A percentile compares a stretch with the other conserved stretches of the same genome.
Conservation (phyloP, 805 yeast genomes). For the Candida jianshihensis region DNA sequence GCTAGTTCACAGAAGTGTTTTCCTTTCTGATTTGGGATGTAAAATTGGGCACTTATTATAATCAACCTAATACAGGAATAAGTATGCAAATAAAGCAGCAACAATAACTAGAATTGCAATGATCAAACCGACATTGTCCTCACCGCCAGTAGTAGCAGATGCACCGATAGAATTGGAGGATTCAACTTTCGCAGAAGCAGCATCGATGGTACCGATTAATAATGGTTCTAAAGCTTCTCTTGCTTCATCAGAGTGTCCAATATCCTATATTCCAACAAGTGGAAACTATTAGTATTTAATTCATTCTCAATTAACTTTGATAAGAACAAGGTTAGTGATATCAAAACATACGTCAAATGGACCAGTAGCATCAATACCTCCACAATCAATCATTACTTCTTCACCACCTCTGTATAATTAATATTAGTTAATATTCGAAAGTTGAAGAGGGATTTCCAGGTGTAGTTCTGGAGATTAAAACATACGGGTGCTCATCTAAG, state of each 20-base stretch:
- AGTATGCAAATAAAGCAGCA: slow-evolving; percentile 17
- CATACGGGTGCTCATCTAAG: slow-evolving; percentile 51
- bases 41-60: too few relatives aligned
- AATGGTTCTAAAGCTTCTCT: slow-evolving; percentile 63
- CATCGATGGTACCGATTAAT: slow-evolving; percentile 75
- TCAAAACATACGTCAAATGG: slow-evolving; percentile 53
- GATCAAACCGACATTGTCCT: slow-evolving; percentile 18
- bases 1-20: too few relatives aligned
- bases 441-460: too few relatives aligned
- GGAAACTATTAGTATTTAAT: neutral
- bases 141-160: slow-evolving; percentile 21
- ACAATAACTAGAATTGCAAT: slow-evolving; percentile 15
- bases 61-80: too few relatives aligned
- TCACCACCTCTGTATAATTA: slow-evolving; percentile 54
- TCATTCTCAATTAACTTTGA: too few relatives aligned
- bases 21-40: too few relatives aligned
- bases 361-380: slow-evolving; percentile 79
- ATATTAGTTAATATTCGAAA: slow-evolving; percentile 25
- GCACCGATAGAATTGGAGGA: slow-evolving; percentile 12
- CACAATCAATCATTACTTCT: slow-evolving; percentile 75
- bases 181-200: slow-evolving; percentile 36
- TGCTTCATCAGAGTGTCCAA: slow-evolving; percentile 98
- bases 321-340: too few relatives aligned
- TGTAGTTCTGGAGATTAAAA: slow-evolving; percentile 19
- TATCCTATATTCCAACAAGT: slow-evolving; percentile 41